phyloP scores from a whole-genome alignment of 352 stramenopile genomes.

The Thalassiosira livingstoniorum region DNA sequence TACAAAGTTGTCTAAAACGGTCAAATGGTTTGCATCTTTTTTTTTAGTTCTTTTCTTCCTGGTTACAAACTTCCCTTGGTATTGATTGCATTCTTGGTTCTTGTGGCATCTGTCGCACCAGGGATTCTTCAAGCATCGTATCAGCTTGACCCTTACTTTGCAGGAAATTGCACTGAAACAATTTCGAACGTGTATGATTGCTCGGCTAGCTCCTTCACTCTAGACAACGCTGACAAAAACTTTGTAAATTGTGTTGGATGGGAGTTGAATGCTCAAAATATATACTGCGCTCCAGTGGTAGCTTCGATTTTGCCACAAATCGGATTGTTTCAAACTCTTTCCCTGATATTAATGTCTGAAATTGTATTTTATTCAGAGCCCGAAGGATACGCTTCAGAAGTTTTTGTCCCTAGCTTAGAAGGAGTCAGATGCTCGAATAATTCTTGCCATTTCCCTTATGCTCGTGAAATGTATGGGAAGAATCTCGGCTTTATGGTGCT shows the following conservation, averaged over 20 bases:
- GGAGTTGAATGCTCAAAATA: neutral
- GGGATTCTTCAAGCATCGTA: slow-evolving; percentile 31
- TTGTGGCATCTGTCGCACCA: slow-evolving; percentile 51
- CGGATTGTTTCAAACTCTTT: slow-evolving; percentile 61
- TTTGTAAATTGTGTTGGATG: slow-evolving; percentile 65
- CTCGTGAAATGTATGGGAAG: slow-evolving; percentile 34
- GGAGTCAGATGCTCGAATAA: slow-evolving; percentile 47
- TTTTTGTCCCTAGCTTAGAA: slow-evolving; percentile 45
- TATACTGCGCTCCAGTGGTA: slow-evolving; percentile 36
- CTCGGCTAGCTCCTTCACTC: slow-evolving; percentile 1
- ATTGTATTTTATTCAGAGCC: slow-evolving; percentile 65
- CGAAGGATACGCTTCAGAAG: slow-evolving; percentile 46
- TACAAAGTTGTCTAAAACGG: too few species aligned
- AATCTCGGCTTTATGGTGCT: slow-evolving; percentile 61
- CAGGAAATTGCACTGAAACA: slow-evolving; percentile 10
- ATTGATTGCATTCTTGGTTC: slow-evolving; percentile 41
- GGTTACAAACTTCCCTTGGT: slow-evolving; percentile 61
- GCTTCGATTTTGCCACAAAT: slow-evolving; percentile 64
- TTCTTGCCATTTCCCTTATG: slow-evolving; percentile 57
- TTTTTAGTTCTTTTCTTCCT: slow-evolving; percentile 61
- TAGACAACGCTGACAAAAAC: slow-evolving; percentile 30
- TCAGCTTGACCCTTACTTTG: slow-evolving; percentile 10
- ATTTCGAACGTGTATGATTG: slow-evolving; percentile 21
- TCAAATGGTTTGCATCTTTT: too few species aligned
- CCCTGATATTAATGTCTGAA: slow-evolving; percentile 48